Evolutionary conservation across 345 rosid genomes (phyloP).

Genomic region (Bruguiera sexangula): DNA sequence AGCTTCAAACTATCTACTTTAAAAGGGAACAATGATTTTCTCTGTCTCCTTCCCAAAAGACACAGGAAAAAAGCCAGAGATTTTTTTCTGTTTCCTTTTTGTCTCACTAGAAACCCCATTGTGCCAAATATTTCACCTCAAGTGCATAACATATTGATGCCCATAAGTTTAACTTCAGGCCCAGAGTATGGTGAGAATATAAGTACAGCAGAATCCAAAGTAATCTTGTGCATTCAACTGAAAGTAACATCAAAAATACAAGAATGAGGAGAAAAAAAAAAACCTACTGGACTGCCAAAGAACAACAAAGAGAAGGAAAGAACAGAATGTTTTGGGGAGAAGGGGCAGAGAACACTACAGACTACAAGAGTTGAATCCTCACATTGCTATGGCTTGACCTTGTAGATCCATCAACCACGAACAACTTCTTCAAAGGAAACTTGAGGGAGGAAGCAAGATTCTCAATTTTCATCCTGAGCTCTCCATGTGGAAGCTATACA

Average conservation of each 20-base stretch:
- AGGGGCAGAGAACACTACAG: background rate
- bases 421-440: conserved; percentile 93
- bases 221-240: background rate
- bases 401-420: conserved; percentile 97
- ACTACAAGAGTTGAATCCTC: conserved; percentile 28
- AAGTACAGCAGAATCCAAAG: no score
- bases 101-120: no score
- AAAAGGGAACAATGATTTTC: no score
- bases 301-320: background rate
- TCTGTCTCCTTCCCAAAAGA: no score
- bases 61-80: no score
- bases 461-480: conserved; percentile 77
- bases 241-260: background rate
- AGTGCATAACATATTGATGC: background rate
- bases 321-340: no score
- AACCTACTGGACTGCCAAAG: background rate
- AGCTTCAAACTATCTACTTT: no score
- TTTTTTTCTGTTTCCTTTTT: no score
- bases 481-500: conserved; percentile 88
- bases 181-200: background rate
- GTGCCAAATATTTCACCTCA: no score
- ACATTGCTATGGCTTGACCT: conserved; percentile 99
- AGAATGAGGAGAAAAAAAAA: background rate
- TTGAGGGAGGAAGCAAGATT: conserved; percentile 77
- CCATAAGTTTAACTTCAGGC: background rate